phyloP scores from a whole-genome alignment of 2,329 filamentous ascomycete genomes.

The Trichoderma citrinoviride region DNA sequence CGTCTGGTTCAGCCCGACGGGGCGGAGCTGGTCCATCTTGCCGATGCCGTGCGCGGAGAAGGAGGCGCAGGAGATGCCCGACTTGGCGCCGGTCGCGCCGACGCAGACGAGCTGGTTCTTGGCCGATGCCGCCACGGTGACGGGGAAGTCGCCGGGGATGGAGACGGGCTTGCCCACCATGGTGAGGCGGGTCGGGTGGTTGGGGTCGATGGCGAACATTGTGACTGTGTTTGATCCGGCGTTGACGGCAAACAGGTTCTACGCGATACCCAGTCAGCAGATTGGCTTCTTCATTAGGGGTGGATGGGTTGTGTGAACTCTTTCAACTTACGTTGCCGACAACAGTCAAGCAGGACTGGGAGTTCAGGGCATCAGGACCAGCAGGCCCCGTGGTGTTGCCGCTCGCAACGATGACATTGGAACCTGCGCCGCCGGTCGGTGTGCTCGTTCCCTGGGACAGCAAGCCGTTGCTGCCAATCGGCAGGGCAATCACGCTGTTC shows the following conservation, averaged over 20 bases:
- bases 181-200: conserved; percentile 44
- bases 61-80: conserved; percentile 45
- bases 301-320: no score
- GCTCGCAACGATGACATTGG: conserved; percentile 38
- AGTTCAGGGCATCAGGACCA: conserved; percentile 49
- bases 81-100: conserved; percentile 42
- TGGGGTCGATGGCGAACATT: conserved; percentile 45
- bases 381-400: conserved; percentile 38
- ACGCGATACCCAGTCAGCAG: neutral
- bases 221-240: conserved; percentile 51
- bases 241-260: conserved; percentile 55
- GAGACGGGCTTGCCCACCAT: conserved; percentile 43
- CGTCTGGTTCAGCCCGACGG: conserved; percentile 52
- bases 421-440: conserved; percentile 48
- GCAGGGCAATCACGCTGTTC: conserved; percentile 51
- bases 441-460: conserved; percentile 44
- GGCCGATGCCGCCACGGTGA: conserved; percentile 48
- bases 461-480: conserved; percentile 46
- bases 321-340: conserved; percentile 45
- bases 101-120: conserved; percentile 47
- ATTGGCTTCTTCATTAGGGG: no score
- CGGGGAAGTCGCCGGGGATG: conserved; percentile 52
- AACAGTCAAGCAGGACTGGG: conserved; percentile 50
- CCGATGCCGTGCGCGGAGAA: conserved; percentile 41
- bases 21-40: conserved; percentile 44